phyloP scores from a whole-genome alignment of 768 basidiomycete species.

The Leccinellum albellum region DNA sequence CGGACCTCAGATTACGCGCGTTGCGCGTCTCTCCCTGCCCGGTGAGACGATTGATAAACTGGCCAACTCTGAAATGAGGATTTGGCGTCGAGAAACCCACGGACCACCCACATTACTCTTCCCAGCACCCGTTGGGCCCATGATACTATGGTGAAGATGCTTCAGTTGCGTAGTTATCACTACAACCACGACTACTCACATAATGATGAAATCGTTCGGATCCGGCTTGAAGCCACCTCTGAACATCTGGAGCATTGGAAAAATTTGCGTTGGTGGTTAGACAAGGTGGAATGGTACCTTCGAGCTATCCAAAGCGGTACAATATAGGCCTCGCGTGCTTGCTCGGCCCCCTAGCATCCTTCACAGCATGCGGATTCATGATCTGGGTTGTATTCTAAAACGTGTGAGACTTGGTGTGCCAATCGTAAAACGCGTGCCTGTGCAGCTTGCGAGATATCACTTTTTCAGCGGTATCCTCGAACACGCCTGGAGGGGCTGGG shows the following conservation, averaged over 20 bases:
- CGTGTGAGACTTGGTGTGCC: not conserved
- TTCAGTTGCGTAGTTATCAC: not conserved
- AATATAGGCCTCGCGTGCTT: not conserved
- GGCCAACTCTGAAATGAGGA: not conserved
- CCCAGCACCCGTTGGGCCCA: slow-evolving; percentile 26
- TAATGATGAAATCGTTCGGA: slow-evolving; percentile 9
- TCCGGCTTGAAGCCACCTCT: slow-evolving; percentile 1
- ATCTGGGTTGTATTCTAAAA: not conserved
- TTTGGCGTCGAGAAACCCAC: not conserved
- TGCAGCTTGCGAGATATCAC: no score
- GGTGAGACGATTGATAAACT: slow-evolving; percentile 17
- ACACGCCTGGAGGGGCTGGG: not conserved
- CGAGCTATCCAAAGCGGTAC: not conserved
- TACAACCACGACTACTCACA: slow-evolving; percentile 2
- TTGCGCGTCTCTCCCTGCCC: not conserved
- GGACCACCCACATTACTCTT: slow-evolving; percentile 20
- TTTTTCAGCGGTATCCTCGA: not conserved
- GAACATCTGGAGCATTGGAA: not conserved
- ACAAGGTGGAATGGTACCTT: not conserved
- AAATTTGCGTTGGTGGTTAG: not conserved
- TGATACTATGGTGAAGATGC: slow-evolving; percentile 3
- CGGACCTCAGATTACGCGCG: slow-evolving; percentile 6
- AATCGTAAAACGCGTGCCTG: no score
- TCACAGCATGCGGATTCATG: no score
- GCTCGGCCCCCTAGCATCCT: not conserved